A percentile compares a stretch with the other conserved stretches of the same genome.
These are phyloP conservation scores for Leccinellum rugosiceps DNA, from an alignment of 768 basidiomycete genomes.

Conservation along the genomic window DNA sequence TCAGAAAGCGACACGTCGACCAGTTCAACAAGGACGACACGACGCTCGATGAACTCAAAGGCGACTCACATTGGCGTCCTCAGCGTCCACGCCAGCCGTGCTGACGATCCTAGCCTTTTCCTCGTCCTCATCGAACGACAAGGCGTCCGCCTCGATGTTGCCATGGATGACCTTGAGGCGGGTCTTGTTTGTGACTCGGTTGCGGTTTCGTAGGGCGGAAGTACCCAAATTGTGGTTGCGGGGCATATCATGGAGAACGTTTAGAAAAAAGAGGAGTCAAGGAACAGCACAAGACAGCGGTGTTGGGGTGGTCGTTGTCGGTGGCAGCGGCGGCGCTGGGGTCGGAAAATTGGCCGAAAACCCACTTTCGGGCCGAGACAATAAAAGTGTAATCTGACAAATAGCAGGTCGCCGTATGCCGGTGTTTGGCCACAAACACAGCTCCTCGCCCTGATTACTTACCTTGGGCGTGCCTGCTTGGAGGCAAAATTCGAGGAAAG, in stretches of 20 bases:
- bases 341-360: constrained; percentile 65
- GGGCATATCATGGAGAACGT: constrained; percentile 80
- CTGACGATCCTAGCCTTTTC: constrained; percentile 78
- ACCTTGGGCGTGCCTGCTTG: constrained; percentile 17
- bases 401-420: constrained; percentile 27
- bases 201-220: constrained; percentile 80
- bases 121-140: constrained; percentile 82
- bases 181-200: constrained; percentile 91
- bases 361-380: constrained; percentile 52
- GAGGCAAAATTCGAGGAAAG: constrained; percentile 4
- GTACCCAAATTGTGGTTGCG: constrained; percentile 74
- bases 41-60: constrained; percentile 33
- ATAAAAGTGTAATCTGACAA: constrained; percentile 33
- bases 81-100: constrained; percentile 87
- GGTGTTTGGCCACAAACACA: constrained; percentile 32
- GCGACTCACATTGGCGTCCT: constrained; percentile 86
- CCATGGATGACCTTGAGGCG: constrained; percentile 82
- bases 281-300: constrained; percentile 28
- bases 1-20: constrained; percentile 42
- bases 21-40: constrained; percentile 41
- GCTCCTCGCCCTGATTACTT: constrained; percentile 24
- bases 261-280: constrained; percentile 37
- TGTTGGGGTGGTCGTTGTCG: constrained; percentile 42
- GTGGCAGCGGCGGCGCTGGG: constrained; percentile 55
- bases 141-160: constrained; percentile 73